Percentiles rank a stretch among this genome's conserved stretches.
Evolutionary conservation across 1,284 basidiomycete genomes (phyloP).

Genomic region (Marasmius sp.): DNA sequence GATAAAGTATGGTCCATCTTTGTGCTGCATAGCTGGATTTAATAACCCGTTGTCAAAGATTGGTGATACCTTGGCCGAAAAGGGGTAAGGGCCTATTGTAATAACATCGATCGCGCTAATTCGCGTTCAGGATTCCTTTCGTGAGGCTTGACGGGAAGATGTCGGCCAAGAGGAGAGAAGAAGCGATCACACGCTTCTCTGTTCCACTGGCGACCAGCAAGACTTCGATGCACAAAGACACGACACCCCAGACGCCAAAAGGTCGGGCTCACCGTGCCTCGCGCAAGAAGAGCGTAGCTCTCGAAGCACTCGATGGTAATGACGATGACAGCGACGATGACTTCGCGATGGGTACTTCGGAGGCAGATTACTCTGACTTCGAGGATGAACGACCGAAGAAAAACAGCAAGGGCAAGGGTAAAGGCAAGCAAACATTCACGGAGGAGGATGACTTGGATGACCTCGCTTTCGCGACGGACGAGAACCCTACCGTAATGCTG

Average conservation of each 20-base stretch:
- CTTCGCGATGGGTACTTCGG: constrained; percentile 23
- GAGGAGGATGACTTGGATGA: constrained; percentile 1
- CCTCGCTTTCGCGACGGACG: constrained; percentile 18
- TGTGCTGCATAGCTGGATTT: not conserved
- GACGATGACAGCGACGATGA: constrained; percentile 28
- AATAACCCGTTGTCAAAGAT: constrained; percentile 46
- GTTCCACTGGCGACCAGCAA: constrained; percentile 43
- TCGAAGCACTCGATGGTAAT: constrained; percentile 24
- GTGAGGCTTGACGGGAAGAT: constrained; percentile 83
- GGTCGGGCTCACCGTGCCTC: not conserved
- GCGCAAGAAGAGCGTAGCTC: not conserved
- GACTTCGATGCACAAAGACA: constrained; percentile 7
- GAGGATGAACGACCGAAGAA: constrained; percentile 40
- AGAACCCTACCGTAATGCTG: constrained; percentile 78
- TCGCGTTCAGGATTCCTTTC: constrained; percentile 58
- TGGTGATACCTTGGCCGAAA: constrained; percentile 62
- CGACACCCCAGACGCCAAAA: not conserved
- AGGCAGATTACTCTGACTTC: constrained; percentile 37
- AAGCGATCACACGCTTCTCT: constrained; percentile 74
- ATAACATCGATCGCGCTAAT: constrained; percentile 11
- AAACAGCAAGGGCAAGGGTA: constrained; percentile 31
- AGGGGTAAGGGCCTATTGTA: constrained; percentile 44
- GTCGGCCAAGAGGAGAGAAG: constrained; percentile 75
- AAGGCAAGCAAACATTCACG: constrained; percentile 26
- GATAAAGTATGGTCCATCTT: constrained; percentile 55